Evolutionary conservation across 768 basidiomycete genomes (phyloP).

Genomic region (Tephrocybe sp.): DNA sequence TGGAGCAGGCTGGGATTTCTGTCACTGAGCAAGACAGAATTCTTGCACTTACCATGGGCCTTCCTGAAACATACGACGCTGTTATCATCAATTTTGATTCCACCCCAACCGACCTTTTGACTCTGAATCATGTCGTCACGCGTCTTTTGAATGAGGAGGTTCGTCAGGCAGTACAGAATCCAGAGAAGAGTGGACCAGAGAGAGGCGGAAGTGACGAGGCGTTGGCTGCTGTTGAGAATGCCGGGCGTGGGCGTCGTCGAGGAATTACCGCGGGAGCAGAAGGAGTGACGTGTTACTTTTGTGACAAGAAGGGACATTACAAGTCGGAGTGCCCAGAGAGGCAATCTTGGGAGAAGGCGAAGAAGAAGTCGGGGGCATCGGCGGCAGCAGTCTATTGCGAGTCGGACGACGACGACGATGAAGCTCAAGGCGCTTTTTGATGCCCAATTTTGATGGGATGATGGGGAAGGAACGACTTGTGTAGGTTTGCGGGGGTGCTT

Average conservation of each 20-base stretch:
- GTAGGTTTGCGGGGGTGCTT: too few species aligned
- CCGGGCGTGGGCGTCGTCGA: background rate
- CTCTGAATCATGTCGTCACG: conserved; percentile 24
- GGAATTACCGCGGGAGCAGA: background rate
- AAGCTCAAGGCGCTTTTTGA: too few species aligned
- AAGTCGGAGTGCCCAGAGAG: too few species aligned
- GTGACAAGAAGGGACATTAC: too few species aligned
- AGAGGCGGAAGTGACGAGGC: background rate
- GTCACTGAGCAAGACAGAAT: conserved; percentile 20
- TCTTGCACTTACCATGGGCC: too few species aligned
- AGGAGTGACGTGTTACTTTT: conserved; percentile 25
- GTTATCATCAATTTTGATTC: conserved; percentile 21
- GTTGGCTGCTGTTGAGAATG: background rate
- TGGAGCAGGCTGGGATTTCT: conserved; percentile 20
- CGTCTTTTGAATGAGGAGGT: conserved; percentile 32
- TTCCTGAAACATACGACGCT: too few species aligned
- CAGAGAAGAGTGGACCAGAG: background rate
- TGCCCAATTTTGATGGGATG: too few species aligned
- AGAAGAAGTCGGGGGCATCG: too few species aligned
- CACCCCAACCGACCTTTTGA: conserved; percentile 20
- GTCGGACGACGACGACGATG: too few species aligned
- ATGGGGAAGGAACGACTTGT: too few species aligned
- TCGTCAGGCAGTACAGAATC: conserved; percentile 9
- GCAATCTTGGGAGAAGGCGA: too few species aligned
- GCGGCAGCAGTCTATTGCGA: too few species aligned